phyloP scores from a whole-genome alignment of 176 grass and related monocot species.

The Carex pumila region DNA sequence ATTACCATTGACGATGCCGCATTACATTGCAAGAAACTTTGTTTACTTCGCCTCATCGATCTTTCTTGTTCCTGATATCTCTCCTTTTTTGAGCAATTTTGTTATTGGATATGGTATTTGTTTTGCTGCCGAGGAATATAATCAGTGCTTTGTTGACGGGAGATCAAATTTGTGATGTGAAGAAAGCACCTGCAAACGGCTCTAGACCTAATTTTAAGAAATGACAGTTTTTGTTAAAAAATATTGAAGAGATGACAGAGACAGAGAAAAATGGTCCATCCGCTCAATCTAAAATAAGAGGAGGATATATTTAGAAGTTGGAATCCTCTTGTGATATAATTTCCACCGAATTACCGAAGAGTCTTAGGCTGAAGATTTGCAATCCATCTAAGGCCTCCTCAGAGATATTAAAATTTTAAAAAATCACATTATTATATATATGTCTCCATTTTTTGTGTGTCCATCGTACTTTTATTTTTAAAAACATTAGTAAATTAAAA shows the following conservation, averaged over 20 bases:
- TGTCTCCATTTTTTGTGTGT: no score
- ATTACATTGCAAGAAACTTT: background rate
- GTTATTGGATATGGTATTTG: background rate
- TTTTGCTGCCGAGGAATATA: no score
- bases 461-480: no score
- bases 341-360: no score
- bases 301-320: background rate
- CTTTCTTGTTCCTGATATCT: no score
- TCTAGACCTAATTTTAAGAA: slow-evolving; percentile 3
- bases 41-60: background rate
- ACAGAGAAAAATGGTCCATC: background rate
- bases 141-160: no score
- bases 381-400: no score
- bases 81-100: background rate
- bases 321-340: background rate
- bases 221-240: background rate
- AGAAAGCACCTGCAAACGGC: background rate
- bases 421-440: no score
- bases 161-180: background rate
- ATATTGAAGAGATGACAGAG: background rate
- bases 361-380: no score
- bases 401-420: no score
- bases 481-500: no score
- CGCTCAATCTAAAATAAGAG: background rate
- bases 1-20: background rate